Base-by-base conservation (phyloP, 176 grass and related monocot species). In the Aechmea fasciata region DNA sequence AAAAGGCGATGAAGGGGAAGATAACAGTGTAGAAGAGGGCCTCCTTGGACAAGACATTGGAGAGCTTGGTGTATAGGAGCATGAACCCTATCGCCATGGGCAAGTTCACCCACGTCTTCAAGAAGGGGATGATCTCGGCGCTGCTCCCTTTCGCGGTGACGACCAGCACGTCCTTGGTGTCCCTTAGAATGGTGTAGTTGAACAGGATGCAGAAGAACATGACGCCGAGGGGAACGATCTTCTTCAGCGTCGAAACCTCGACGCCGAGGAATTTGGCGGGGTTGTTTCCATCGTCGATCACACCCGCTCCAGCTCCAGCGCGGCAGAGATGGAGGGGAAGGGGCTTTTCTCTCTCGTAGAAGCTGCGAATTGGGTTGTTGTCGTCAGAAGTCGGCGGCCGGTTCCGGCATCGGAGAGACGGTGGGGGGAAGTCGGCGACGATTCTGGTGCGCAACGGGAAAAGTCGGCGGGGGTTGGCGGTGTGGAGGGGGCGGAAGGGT, bases 151-250 rank as follows among this genome's bases (percentile, higher is more conserved):
- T 90, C 23, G 94, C 87, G 52, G 89, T 99, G 64, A 99, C 89
- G 18, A 99, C 89, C 50, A 99, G 76, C 81, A 93, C 94, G 70
- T 99, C 94, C 79, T 99, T 99, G 29, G 90, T 99, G 76, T 99
- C 94, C 23, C 94, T 84, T 14, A 99, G 87, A 85, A 99, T 99
- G 51, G 87, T 99, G 83, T 93, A 99, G 79, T 99, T 99, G 84
- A 99, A 99, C 6, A 93, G 94, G 73, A 99, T 99, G 67, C 89
- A 99, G 83, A 99, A 93, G 94, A 99, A 99, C 94, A 99, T 99
- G 61, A 93, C 47, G 4, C 94, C 94, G 47, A 99, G 81, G 13
- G 89, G 94, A 19, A 93, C 64, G 50, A 99, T 99, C 86, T 99
- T 99, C 80, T 90, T 93, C 3, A 99, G 78, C 48, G 94, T 93